These are phyloP conservation scores for Agaricus subrufescens DNA, from an alignment of 768 basidiomycete genomes.

Conservation along the genomic window DNA sequence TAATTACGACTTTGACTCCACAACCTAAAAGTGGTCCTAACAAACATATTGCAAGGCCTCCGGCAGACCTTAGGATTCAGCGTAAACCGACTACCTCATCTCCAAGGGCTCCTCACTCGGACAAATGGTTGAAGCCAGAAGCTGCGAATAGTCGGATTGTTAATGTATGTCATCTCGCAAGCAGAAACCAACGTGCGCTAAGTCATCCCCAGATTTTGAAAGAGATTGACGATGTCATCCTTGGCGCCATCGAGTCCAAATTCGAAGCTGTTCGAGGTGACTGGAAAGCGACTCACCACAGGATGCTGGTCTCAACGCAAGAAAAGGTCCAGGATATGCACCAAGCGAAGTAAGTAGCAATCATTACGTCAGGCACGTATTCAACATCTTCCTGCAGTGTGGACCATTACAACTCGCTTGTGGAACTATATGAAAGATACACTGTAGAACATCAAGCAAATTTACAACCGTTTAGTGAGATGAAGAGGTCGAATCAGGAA, in stretches of 20 bases:
- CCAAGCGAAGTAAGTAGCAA: constrained; percentile 31
- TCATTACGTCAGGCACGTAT: neutral
- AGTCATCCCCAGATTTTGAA: constrained; percentile 35
- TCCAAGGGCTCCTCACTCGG: neutral
- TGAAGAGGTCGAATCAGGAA: constrained; percentile 34
- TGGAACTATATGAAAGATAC: constrained; percentile 54
- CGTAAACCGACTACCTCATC: neutral
- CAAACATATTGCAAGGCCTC: neutral
- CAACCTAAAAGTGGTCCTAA: neutral
- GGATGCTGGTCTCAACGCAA: constrained; percentile 41
- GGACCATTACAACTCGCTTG: constrained; percentile 46
- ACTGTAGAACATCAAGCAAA: constrained; percentile 36
- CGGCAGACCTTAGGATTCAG: neutral
- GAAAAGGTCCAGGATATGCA: constrained; percentile 41
- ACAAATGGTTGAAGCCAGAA: neutral
- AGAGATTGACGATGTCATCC: constrained; percentile 48
- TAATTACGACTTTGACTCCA: neutral
- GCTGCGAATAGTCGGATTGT: constrained; percentile 27
- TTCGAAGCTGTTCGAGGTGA: constrained; percentile 45
- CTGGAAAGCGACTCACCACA: constrained; percentile 38
- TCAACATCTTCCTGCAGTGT: constrained; percentile 28
- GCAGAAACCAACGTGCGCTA: neutral
- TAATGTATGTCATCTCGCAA: constrained; percentile 27
- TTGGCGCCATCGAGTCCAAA: constrained; percentile 39
- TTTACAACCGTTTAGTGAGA: constrained; percentile 34